phyloP scores from a whole-genome alignment of 2,329 filamentous ascomycete species.

The Cladorrhinum sp. region DNA sequence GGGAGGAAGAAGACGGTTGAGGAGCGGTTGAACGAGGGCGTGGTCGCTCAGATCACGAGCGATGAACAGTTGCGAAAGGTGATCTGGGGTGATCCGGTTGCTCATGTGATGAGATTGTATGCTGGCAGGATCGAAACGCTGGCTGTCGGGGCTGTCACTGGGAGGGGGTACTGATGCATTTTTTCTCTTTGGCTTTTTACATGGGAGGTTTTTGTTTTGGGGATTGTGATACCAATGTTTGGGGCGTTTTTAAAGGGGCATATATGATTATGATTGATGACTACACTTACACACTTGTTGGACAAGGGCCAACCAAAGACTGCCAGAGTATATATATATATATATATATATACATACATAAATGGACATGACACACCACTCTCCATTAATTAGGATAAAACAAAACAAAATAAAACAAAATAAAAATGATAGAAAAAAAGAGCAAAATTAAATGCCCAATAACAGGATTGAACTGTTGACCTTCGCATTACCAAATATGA shows the following conservation, averaged over 20 bases:
- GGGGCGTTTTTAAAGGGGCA: not conserved
- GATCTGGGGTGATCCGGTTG: conserved; percentile 78
- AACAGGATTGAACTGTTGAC: not conserved
- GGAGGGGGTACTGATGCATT: conserved; percentile 28
- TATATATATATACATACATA: not conserved
- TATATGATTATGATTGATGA: not conserved
- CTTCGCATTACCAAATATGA: not conserved
- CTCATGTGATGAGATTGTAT: conserved; percentile 79
- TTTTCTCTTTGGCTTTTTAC: not conserved
- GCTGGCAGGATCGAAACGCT: conserved; percentile 67
- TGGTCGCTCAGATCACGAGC: conserved; percentile 65
- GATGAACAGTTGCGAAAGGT: conserved; percentile 67
- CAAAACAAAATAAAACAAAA: not conserved
- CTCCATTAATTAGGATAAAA: not conserved
- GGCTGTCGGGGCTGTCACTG: conserved; percentile 65
- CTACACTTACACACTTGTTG: not conserved
- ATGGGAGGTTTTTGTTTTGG: not conserved
- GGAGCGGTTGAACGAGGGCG: conserved; percentile 53
- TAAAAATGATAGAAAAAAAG: not conserved
- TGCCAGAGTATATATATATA: not conserved
- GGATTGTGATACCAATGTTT: conserved; percentile 4
- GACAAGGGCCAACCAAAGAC: not conserved
- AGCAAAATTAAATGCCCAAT: not conserved
- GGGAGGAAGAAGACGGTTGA: conserved; percentile 48
- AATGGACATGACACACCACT: no score